Conservation (phyloP, 176 grass and related monocot genomes). For the Olyra latifolia region DNA sequence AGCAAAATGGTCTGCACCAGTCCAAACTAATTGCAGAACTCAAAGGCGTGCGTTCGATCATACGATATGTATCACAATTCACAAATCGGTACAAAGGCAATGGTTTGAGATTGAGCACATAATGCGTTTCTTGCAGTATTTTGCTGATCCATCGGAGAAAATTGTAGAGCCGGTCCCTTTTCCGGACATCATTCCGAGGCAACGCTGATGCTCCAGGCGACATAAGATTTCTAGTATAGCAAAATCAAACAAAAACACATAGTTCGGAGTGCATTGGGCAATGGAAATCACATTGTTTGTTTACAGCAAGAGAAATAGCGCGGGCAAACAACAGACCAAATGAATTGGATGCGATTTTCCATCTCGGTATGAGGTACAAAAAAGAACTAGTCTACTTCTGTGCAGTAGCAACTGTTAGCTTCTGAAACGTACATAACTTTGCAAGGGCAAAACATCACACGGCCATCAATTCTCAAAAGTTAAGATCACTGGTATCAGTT, state of each 20-base stretch:
- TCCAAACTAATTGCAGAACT: too few species aligned
- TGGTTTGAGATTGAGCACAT: background rate
- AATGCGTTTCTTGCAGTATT: background rate
- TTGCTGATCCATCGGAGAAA: background rate
- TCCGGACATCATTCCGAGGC: background rate
- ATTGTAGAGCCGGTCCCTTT: background rate
- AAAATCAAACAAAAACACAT: background rate
- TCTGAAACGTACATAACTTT: slow-evolving; percentile 31
- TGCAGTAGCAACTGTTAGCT: slow-evolving; percentile 43
- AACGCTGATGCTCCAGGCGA: background rate
- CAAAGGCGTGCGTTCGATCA: background rate
- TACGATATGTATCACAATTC: background rate
- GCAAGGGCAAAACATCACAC: slow-evolving; percentile 30
- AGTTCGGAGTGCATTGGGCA: background rate
- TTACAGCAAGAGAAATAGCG: background rate
- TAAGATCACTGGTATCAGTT: slow-evolving; percentile 3
- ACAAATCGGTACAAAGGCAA: background rate
- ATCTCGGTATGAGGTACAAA: slow-evolving; percentile 24
- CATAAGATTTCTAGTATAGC: background rate
- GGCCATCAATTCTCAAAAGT: slow-evolving; percentile 21
- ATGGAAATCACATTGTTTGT: background rate
- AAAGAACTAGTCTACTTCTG: slow-evolving; percentile 41
- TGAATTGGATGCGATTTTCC: slow-evolving; percentile 15
- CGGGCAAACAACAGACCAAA: slow-evolving; percentile 22
- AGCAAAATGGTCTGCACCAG: background rate